Base-by-base conservation (phyloP, 495 filamentous ascomycete genomes). In the Neurospora discreta region DNA sequence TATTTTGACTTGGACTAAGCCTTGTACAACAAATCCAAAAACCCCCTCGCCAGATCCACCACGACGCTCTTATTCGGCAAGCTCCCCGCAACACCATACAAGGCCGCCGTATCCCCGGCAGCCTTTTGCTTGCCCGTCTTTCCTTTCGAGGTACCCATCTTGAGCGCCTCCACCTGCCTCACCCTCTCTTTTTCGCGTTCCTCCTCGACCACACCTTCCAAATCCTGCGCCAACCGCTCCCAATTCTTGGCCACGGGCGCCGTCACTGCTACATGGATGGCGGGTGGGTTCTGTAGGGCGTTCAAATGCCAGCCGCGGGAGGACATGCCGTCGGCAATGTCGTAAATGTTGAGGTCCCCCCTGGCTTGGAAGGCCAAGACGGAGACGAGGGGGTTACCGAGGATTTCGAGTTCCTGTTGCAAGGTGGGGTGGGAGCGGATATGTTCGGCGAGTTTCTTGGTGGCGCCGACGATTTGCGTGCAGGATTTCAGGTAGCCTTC, bases 261-360 rank as follows among this genome's bases (percentile, higher is more conserved):
- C 2, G 96, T 98, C 68, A 98, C 92, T n/a, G 95, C 95, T 36
- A 97, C 91, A 81, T 99, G 95, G 26, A 99, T 92, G n/a, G 93
- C 96, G 0, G 96, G 88, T 9, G 95, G 95, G 69, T 88, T 89
- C 78, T 99, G 95, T 69, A 98, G 85, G 8, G 95, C 93, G 77
- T 97, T 99, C 68, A 99, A 86, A 81, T 98, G 95, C 95, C 95
- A 99, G 30, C 95, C 95, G 75, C 89, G 88, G 3, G 84, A 84
- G 67, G 85, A 87, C 89, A 99, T 90, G 71, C 86, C 90, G 83
- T 97, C 93, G 33, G 93, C 93, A 71, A 97, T 87, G 74, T 98
- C 93, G 78, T 96, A 97, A 42, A 92, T 89, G 78, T 95, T 89
- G 38, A 99, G 85, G 6, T 86, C 88, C 72, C 88, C 52, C 0